Percentiles rank a stretch among this genome's conserved stretches.
These are phyloP conservation scores for Rosa hybrid DNA, from an alignment of 331 rosid species.

Conservation along the genomic window DNA sequence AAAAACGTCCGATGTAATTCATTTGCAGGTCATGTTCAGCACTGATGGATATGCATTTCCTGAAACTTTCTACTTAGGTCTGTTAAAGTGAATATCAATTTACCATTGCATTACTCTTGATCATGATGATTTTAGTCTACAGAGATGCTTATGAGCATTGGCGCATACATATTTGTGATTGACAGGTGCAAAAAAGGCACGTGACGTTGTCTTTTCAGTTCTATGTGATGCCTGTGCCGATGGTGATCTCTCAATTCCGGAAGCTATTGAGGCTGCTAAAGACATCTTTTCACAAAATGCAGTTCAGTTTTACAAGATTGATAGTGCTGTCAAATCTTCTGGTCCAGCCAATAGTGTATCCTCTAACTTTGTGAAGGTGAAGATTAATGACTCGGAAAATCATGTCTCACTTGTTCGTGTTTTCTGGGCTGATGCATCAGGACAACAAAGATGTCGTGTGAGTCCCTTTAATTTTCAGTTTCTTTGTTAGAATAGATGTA, in stretches of 20 bases:
- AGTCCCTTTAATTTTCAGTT: slow-evolving; percentile 30
- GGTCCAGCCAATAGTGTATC: slow-evolving; percentile 29
- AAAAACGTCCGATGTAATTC: slow-evolving; percentile 13
- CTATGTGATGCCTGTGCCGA: slow-evolving; percentile 69
- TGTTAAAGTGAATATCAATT: slow-evolving; percentile 32
- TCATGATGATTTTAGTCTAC: not conserved
- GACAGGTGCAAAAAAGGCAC: slow-evolving; percentile 79
- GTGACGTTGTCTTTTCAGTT: slow-evolving; percentile 74
- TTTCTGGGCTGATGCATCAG: slow-evolving; percentile 80
- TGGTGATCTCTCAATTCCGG: slow-evolving; percentile 72
- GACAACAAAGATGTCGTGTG: slow-evolving; percentile 95
- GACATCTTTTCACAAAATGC: slow-evolving; percentile 77
- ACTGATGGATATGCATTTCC: slow-evolving; percentile 84
- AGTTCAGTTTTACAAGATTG: slow-evolving; percentile 66
- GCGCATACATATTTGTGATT: slow-evolving; percentile 9
- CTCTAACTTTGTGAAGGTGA: slow-evolving; percentile 30
- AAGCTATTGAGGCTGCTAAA: slow-evolving; percentile 78
- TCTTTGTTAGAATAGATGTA: not conserved
- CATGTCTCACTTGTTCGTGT: slow-evolving; percentile 68
- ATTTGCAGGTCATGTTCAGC: slow-evolving; percentile 97
- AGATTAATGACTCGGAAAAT: slow-evolving; percentile 31
- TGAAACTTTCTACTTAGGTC: slow-evolving; percentile 87
- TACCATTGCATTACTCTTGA: not conserved
- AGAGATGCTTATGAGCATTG: not conserved
- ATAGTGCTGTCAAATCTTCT: slow-evolving; percentile 20